Base-by-base conservation (phyloP, 2,329 filamentous ascomycete genomes). In the Penicillium janthinellum region DNA sequence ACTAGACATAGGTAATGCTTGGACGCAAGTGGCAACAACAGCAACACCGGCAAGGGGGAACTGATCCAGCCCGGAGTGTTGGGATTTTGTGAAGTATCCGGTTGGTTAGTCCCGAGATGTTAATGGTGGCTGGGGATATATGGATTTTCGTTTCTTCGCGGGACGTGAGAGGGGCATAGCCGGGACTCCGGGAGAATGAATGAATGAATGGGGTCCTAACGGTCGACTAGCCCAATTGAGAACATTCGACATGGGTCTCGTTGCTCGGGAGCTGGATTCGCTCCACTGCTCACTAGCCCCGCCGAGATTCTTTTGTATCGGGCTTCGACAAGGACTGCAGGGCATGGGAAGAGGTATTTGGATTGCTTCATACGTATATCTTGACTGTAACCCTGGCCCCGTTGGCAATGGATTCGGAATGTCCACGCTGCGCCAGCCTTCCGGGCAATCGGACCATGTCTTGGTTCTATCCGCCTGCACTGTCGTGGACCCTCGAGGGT, bases 221-320 rank as follows among this genome's bases (percentile, higher is more conserved):
- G 64, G 62, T 55, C 60, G 54, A 59, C 60, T 61, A 65, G 57
- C 64, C 54, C 5, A 45, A 58, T 66, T 11, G 17, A 51, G 38
- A 28, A 39, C 34, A 38, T 42, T 44, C 2, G 45, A 41, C 25
- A 15, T 38, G 11, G 11, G 28, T 25, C 28, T 31, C 38, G n/a
- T 44, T 31, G 8, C 20, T 20, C 1, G 20, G 20, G 20, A 34
- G 35, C 49, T 50, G 14, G 20, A 14, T 22, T 20, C 8, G 45
- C 28, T 57, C 35, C 28, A 51, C 17, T 49, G 10, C 51, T 22
- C 28, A 51, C 28, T 49, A 17, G 20, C 5, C 31, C 15, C n/a
- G 31, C 12, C n/a, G 3, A 37, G 12, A 50, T 20, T 37, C 14
- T n/a, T 15, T 50, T 6, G 31, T 31, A 15, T 50, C 4, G 31